Conservation (phyloP, 371 early-diverging fungal species). For the Mucor circinelloides region DNA sequence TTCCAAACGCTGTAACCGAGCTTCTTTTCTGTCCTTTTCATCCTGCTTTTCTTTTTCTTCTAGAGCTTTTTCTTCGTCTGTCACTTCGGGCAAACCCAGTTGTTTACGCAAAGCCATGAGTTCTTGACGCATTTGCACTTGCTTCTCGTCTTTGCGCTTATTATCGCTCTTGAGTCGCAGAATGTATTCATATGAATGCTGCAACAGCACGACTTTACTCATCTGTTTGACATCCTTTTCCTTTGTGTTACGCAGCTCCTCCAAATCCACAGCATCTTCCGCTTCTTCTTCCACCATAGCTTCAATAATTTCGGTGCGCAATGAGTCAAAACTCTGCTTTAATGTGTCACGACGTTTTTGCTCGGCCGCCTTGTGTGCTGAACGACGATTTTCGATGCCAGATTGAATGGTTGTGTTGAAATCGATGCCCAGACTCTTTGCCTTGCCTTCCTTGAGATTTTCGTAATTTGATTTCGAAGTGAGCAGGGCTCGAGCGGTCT, state of each 20-base stretch:
- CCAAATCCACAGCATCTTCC: constrained; percentile 11
- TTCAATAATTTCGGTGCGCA: constrained; percentile 69
- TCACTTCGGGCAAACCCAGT: constrained; percentile 35
- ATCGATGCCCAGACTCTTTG: constrained; percentile 75
- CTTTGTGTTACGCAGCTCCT: constrained; percentile 21
- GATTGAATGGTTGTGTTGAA: constrained; percentile 72
- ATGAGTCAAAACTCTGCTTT: constrained; percentile 85
- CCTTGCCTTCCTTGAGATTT: constrained; percentile 81
- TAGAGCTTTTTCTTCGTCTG: constrained; percentile 35
- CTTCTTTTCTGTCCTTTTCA: constrained; percentile 26
- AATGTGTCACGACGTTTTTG: constrained; percentile 92
- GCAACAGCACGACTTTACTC: constrained; percentile 52
- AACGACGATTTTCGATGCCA: constrained; percentile 74
- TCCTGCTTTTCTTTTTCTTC: constrained; percentile 25
- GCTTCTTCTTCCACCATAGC: constrained; percentile 52
- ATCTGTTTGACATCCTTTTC: constrained; percentile 58
- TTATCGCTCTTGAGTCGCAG: constrained; percentile 51
- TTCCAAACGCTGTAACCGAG: constrained; percentile 13
- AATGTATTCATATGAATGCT: constrained; percentile 64
- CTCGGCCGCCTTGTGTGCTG: constrained; percentile 91
- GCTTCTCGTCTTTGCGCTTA: constrained; percentile 43
- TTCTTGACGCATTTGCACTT: constrained; percentile 39
- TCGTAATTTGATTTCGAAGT: constrained; percentile 88
- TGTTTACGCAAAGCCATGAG: constrained; percentile 35
- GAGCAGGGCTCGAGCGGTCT: constrained; percentile 54